phyloP scores from a whole-genome alignment of 2,329 filamentous ascomycete species.

The Onygenales sp. region DNA sequence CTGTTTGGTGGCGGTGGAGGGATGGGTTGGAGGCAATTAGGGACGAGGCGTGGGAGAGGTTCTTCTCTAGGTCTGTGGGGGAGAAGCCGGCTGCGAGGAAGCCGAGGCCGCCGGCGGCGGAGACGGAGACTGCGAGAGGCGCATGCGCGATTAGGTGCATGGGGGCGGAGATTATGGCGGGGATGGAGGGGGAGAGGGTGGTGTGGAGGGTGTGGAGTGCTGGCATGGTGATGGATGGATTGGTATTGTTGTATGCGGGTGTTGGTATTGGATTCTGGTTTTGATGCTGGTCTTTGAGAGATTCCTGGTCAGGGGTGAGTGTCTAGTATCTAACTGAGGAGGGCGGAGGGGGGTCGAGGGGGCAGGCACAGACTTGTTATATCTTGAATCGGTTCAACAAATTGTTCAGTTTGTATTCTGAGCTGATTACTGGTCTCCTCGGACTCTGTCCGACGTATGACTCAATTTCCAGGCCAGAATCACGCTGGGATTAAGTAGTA shows the following conservation, averaged over 20 bases:
- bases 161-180: constrained; percentile 54
- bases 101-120: constrained; percentile 43
- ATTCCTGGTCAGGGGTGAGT: too few species aligned
- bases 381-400: too few species aligned
- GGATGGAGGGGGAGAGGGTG: constrained; percentile 21
- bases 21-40: constrained; percentile 10
- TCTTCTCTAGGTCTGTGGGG: constrained; percentile 18
- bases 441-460: too few species aligned
- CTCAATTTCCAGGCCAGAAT: too few species aligned
- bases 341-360: too few species aligned
- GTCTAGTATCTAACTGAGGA: too few species aligned
- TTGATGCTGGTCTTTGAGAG: too few species aligned
- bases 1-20: background rate
- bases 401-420: too few species aligned
- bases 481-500: too few species aligned
- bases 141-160: constrained; percentile 56
- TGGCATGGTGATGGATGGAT: background rate
- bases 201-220: constrained; percentile 35
- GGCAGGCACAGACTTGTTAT: too few species aligned
- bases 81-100: constrained; percentile 52
- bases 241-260: background rate
- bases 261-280: background rate
- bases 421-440: too few species aligned
- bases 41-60: constrained; percentile 19
- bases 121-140: constrained; percentile 51